Conservation (phyloP, 306 rosid species). For the Corylus americana region DNA sequence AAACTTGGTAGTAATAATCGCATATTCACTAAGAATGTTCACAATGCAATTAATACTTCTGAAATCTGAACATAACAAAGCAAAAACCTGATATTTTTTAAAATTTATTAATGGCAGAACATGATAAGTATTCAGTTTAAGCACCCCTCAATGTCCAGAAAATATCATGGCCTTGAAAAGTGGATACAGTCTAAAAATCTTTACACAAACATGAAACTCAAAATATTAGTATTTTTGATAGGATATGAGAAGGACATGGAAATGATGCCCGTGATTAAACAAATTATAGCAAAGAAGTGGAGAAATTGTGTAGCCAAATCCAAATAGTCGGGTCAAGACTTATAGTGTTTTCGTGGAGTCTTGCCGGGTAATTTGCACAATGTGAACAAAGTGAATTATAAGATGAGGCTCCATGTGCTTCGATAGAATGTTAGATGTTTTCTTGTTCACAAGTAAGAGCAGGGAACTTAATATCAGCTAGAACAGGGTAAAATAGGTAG, state of each 20-base stretch:
- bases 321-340: background rate
- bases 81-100: background rate
- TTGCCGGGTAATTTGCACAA: background rate
- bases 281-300: background rate
- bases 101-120: background rate
- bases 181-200: background rate
- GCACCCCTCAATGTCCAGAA: background rate
- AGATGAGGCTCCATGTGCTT: background rate
- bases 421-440: background rate
- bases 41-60: conserved; percentile 14
- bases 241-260: conserved; percentile 5
- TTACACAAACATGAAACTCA: background rate
- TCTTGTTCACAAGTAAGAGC: background rate
- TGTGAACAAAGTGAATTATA: background rate
- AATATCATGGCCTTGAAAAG: background rate
- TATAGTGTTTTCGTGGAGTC: background rate
- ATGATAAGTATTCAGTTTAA: conserved; percentile 5
- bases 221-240: background rate
- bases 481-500: too few species aligned
- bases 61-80: conserved; percentile 9
- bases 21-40: background rate
- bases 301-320: background rate
- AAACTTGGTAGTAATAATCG: background rate
- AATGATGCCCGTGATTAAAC: background rate
- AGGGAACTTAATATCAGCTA: too few species aligned